Percentiles rank a stretch among this genome's conserved stretches.
Conservation (phyloP, 192 early-diverging fungal genomes). For the Phycomyces blakesleeanus region DNA sequence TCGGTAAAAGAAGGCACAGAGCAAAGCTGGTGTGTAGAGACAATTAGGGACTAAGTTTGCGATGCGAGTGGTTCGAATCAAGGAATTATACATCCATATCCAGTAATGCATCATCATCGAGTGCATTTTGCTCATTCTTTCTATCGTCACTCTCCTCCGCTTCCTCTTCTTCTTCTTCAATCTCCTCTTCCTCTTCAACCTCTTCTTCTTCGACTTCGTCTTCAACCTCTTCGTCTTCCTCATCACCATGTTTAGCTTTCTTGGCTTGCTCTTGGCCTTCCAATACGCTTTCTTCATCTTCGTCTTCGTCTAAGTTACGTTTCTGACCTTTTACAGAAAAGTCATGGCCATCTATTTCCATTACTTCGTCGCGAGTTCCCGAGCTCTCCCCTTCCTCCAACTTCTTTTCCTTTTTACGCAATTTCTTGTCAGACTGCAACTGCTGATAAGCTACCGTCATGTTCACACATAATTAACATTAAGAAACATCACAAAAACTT, state of each 20-base stretch:
- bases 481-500: too few relatives aligned
- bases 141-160: conserved; percentile 10
- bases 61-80: too few relatives aligned
- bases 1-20: too few relatives aligned
- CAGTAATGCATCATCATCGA: too few relatives aligned
- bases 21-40: too few relatives aligned
- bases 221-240: conserved; percentile 21
- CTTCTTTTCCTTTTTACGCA: conserved; percentile 24
- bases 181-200: conserved; percentile 2
- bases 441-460: conserved; percentile 36
- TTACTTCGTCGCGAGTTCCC: background rate
- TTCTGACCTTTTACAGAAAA: conserved; percentile 20
- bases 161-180: conserved; percentile 11
- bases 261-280: conserved; percentile 1
- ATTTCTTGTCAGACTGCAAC: conserved; percentile 37
- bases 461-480: background rate
- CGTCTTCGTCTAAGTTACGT: conserved; percentile 6
- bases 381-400: conserved; percentile 7
- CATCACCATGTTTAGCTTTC: conserved; percentile 4
- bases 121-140: background rate
- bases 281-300: conserved; percentile 18
- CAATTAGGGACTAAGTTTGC: too few relatives aligned
- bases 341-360: conserved; percentile 13
- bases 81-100: too few relatives aligned
- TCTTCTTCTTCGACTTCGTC: conserved; percentile 23